These are phyloP conservation scores for Coemansia sp. DNA, from an alignment of 192 early-diverging fungal genomes.

Conservation along the genomic window DNA sequence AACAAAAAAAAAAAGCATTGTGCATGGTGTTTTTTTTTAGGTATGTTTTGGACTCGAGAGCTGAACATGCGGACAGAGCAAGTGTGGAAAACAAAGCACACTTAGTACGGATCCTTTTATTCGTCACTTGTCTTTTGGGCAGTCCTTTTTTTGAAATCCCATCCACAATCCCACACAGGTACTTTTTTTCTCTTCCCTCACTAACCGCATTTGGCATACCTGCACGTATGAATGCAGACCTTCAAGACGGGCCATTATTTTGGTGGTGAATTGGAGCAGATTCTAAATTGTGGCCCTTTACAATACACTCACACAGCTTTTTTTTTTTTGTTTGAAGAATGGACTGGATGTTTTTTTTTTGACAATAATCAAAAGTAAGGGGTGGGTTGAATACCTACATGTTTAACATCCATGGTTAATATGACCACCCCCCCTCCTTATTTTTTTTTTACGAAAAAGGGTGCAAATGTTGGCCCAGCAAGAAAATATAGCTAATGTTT, in stretches of 20 bases:
- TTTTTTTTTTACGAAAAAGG: background rate
- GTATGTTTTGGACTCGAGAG: background rate
- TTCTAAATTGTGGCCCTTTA: constrained; percentile 7
- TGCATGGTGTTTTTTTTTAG: background rate
- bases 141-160: background rate
- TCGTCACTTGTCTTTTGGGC: background rate
- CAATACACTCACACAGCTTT: background rate
- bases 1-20: background rate
- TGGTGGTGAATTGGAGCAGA: constrained; percentile 14
- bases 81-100: background rate
- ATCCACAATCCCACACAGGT: constrained; percentile 1
- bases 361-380: background rate
- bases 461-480: background rate
- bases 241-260: constrained; percentile 14
- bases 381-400: background rate
- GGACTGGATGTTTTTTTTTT: constrained; percentile 1
- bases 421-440: background rate
- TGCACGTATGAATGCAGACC: constrained; percentile 25
- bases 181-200: constrained; percentile 1
- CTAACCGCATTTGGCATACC: constrained; percentile 6
- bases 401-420: background rate
- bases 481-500: background rate
- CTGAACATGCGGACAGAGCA: background rate
- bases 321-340: constrained; percentile 1
- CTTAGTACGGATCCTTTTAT: background rate